A percentile compares a stretch with the other conserved stretches of the same genome.
Conservation (phyloP, 2,329 filamentous ascomycete species). For the Rosellinia necatrix region DNA sequence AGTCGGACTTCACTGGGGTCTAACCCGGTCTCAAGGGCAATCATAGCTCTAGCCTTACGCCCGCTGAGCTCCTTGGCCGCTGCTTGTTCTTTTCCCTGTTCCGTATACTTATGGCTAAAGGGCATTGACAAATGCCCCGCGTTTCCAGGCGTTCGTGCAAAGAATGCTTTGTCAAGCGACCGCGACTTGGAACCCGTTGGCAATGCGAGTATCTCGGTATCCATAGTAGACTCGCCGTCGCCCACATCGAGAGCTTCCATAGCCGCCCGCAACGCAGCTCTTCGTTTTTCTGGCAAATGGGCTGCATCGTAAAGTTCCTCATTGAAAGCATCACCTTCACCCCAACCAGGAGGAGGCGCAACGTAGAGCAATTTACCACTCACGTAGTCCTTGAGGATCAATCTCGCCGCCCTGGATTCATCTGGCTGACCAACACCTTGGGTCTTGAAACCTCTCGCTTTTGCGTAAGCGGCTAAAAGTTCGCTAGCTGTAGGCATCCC, state of each 20-base stretch:
- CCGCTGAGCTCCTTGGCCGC: conserved; percentile 74
- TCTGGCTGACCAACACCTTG: conserved; percentile 89
- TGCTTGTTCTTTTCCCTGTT: conserved; percentile 66
- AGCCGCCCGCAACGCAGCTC: conserved; percentile 62
- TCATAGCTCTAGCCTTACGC: conserved; percentile 78
- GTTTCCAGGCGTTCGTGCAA: conserved; percentile 56
- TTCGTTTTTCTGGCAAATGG: conserved; percentile 82
- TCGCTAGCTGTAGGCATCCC: conserved; percentile 85
- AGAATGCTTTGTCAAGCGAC: conserved; percentile 87
- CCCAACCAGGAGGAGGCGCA: conserved; percentile 77
- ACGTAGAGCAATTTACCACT: conserved; percentile 94
- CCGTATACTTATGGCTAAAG: conserved; percentile 87
- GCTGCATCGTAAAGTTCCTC: conserved; percentile 81
- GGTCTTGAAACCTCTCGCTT: conserved; percentile 87
- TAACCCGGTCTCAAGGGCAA: conserved; percentile 82
- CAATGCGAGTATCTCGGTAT: conserved; percentile 55
- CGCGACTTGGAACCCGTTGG: conserved; percentile 73
- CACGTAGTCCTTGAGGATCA: conserved; percentile 95
- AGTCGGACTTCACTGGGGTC: conserved; percentile 77
- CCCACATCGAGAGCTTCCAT: conserved; percentile 53
- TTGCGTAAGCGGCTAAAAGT: conserved; percentile 82
- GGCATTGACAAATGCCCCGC: conserved; percentile 75
- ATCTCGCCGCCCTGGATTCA: conserved; percentile 86
- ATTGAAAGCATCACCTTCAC: conserved; percentile 81
- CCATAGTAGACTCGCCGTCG: conserved; percentile 43